Evolutionary conservation across 169 alveolate species (phyloP).

Genomic region (Plasmodium blacklocki): DNA sequence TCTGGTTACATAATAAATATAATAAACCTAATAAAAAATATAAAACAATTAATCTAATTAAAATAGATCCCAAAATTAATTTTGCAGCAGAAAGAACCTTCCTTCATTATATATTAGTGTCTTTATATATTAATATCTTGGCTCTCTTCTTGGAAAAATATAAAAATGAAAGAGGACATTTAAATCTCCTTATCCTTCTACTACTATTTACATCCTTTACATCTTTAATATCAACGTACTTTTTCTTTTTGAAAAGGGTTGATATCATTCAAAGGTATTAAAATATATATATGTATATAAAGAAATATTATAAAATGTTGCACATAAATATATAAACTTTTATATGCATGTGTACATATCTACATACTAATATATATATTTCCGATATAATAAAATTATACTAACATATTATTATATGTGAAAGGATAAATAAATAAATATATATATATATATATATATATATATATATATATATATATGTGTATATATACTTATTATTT

Average conservation of each 20-base stretch:
- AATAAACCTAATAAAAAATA: conserved; percentile 17
- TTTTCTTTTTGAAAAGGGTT: conserved; percentile 41
- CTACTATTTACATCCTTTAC: conserved; percentile 31
- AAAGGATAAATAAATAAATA: too few species aligned
- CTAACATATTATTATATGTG: too few species aligned
- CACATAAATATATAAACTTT: too few species aligned
- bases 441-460: too few species aligned
- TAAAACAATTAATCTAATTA: conserved; percentile 67
- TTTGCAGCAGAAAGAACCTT: conserved; percentile 88
- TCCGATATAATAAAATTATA: too few species aligned
- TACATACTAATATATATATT: too few species aligned
- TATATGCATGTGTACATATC: too few species aligned
- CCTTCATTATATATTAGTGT: conserved; percentile 82
- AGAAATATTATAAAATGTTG: too few species aligned
- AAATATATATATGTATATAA: background rate
- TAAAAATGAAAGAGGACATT: conserved; percentile 34
- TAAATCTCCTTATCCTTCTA: conserved; percentile 20
- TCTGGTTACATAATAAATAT: conserved; percentile 32
- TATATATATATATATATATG: background rate
- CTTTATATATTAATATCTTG: conserved; percentile 78
- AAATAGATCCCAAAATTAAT: conserved; percentile 86
- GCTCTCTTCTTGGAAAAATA: conserved; percentile 75
- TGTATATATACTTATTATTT: background rate
- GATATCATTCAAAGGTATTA: conserved; percentile 38
- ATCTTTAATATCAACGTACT: conserved; percentile 56